Evolutionary conservation across 2,329 filamentous ascomycete species (phyloP).

Genomic region (Cryphonectria naterciae): DNA sequence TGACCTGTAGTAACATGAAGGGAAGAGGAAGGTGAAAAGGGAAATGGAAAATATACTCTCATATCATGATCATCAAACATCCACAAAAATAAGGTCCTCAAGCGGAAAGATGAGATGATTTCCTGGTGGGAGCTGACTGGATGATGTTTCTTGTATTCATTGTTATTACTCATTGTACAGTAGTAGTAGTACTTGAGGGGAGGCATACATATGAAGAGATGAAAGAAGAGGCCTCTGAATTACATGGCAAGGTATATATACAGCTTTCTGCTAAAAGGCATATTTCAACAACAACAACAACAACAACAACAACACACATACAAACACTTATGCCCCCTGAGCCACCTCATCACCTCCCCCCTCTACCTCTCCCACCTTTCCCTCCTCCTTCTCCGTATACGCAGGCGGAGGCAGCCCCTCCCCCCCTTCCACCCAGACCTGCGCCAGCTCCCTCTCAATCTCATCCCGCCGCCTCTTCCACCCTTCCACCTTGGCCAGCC

Average conservation of each 20-base stretch:
- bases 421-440: conserved; percentile 62
- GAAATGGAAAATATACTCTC: background rate
- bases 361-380: conserved; percentile 6
- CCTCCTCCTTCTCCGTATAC: conserved; percentile 41
- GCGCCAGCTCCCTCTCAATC: conserved; percentile 79
- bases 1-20: background rate
- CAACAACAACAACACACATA: background rate
- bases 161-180: background rate
- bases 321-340: background rate
- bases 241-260: background rate
- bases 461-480: conserved; percentile 80
- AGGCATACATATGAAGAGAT: background rate
- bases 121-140: background rate
- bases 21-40: background rate
- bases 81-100: background rate
- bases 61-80: background rate
- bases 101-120: background rate
- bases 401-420: conserved; percentile 50
- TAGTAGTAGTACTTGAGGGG: background rate
- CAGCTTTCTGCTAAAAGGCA: background rate
- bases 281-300: background rate
- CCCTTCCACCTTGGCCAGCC: conserved; percentile 77
- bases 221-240: background rate
- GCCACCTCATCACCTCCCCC: background rate
- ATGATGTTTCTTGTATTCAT: background rate